Evolutionary conservation across 768 basidiomycete species (phyloP), one percentile per base, ranked within the genome.

Genomic region (Crassisporium funariophilum): DNA sequence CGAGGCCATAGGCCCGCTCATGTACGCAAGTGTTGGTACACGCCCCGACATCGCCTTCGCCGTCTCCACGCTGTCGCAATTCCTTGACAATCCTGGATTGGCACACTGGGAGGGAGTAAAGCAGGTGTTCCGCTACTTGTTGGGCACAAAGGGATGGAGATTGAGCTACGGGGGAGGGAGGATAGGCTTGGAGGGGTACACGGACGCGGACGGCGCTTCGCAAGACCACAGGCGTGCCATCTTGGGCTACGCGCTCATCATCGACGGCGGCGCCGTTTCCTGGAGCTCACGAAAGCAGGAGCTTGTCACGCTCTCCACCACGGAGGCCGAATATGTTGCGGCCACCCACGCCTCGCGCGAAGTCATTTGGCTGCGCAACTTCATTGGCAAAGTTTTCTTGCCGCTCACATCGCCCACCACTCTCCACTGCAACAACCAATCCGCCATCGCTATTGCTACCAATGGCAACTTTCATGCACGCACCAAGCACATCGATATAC

Each of bases 261-360:
- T 35, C 6, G 41, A 23, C 17, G 53, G 58, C 2, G 59, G 53
- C 4, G 49, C 54, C 5, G 50, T 72, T n/a, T 44, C 46, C 3
- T 71, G 70, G 69, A 29, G 29, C 0, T 61, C 61, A 7, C 56
- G 58, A 41, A 44, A 54, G 15, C 70, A 70, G 55, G n/a, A 55
- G 1, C 52, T 59, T 21, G 63, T 74, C 4, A 40, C 44, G 6
- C 17, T 46, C 8, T 46, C 44, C 20, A 46, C 34, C 4, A 37
- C 44, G 6, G 19, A 46, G 22, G 31, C 27, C 7, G 27, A 29
- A 29, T 29, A 29, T 29, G 27, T 29, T 29, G 27, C 27, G n/a
- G 29, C 45, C 6, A 53, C 52, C n/a, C 52, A 50, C 31, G 53
- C 49, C 21, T 25, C 47, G 3, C 29, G 41, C 7, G 42, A 50